Evolutionary conservation across 768 basidiomycete species (phyloP).

Genomic region (Lactifluus echinatus): DNA sequence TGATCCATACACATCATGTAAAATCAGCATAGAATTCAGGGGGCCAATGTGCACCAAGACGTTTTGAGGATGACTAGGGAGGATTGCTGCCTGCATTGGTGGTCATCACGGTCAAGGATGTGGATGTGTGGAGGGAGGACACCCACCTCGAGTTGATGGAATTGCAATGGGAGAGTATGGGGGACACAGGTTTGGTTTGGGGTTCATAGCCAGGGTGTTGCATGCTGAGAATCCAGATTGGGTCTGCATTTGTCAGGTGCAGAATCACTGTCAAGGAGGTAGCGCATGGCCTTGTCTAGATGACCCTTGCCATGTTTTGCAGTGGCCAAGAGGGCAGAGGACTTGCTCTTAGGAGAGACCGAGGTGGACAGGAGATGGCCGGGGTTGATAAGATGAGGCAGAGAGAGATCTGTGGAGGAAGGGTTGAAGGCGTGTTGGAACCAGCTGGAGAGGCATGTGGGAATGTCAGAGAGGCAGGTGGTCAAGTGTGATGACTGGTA

Average conservation of each 20-base stretch:
- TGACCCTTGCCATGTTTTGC: conserved; percentile 70
- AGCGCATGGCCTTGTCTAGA: conserved; percentile 76
- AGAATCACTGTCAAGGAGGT: conserved; percentile 86
- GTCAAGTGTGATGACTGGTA: conserved; percentile 39
- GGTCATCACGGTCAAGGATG: conserved; percentile 31
- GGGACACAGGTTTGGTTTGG: conserved; percentile 21
- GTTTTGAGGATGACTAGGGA: conserved; percentile 29
- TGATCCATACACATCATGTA: conserved; percentile 80
- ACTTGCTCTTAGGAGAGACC: conserved; percentile 37
- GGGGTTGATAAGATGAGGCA: conserved; percentile 50
- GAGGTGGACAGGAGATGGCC: conserved; percentile 28
- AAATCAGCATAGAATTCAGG: conserved; percentile 84
- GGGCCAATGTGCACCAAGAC: conserved; percentile 45
- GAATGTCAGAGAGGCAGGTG: conserved; percentile 55
- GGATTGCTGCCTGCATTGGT: conserved; percentile 24
- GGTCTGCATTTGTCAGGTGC: conserved; percentile 75
- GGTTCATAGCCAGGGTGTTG: conserved; percentile 68
- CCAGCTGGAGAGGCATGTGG: conserved; percentile 73
- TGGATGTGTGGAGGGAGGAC: conserved; percentile 37
- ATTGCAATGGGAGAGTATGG: conserved; percentile 28
- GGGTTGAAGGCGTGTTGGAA: conserved; percentile 68
- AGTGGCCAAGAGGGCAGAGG: conserved; percentile 50
- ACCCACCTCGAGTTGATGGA: conserved; percentile 37
- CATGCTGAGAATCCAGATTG: conserved; percentile 87
- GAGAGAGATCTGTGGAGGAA: conserved; percentile 63